A percentile compares a stretch with the other conserved stretches of the same genome.
Conservation (phyloP, 495 filamentous ascomycete genomes). For the Oidiodendron maius region DNA sequence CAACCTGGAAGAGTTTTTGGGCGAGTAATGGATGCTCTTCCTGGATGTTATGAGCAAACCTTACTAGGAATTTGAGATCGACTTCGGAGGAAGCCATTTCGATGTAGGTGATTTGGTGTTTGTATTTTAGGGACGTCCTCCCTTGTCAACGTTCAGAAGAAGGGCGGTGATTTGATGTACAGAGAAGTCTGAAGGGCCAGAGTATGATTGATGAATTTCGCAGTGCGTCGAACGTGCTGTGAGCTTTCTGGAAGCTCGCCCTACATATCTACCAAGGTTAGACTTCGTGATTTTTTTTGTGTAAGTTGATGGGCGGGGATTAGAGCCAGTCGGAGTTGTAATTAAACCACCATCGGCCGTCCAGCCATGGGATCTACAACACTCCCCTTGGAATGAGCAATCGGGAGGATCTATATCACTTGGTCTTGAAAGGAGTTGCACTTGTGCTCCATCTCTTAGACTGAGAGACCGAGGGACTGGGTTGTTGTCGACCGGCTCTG, state of each 20-base stretch:
- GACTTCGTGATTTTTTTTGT: neutral
- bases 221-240: neutral
- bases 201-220: neutral
- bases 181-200: neutral
- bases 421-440: no score
- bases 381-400: no score
- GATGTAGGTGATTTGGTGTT: neutral
- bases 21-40: constrained; percentile 70
- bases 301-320: neutral
- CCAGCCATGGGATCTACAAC: neutral
- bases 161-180: neutral
- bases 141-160: neutral
- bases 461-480: no score
- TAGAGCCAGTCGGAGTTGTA: neutral
- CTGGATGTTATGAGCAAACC: constrained; percentile 70
- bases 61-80: constrained; percentile 92
- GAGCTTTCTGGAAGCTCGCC: neutral
- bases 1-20: constrained; percentile 76
- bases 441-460: no score
- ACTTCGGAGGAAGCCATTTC: constrained; percentile 91
- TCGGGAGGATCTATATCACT: no score
- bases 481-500: no score
- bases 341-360: neutral
- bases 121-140: no score
- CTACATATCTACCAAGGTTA: neutral